Evolutionary conservation across 2,329 filamentous ascomycete species (phyloP), one percentile per base, ranked within the genome.

Genomic region (Fusarium begoniae): DNA sequence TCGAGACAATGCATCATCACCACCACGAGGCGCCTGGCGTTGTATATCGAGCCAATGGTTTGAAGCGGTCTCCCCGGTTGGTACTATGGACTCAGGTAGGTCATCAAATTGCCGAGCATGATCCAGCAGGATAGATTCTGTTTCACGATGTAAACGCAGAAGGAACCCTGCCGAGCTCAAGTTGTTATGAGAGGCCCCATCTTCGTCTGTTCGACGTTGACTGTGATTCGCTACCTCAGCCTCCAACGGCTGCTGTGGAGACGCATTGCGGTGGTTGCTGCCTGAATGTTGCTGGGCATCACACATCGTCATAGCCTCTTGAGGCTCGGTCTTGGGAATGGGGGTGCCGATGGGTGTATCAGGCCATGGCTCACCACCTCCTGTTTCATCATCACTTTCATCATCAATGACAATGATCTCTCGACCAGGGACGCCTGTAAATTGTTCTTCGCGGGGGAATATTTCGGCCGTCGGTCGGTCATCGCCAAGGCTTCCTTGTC

Each of bases 211-310:
- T 11, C 6, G n/a, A 8, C 3, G 12, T 24, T 45, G 40, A 3
- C 26, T 12, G 6, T 18, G 8, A 2, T n/a, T 22, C 14, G 6
- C 9, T 28, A 22, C 4, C 13, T 3, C 51, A 17, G 14, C 3
- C 1, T 7, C 3, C 3, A 10, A 11, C 1, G 24, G 10, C 35
- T 40, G 37, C 4, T 40, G 13, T 9, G 45, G 3, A 30, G 4
- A 3, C 26, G 0, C 14, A 0, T 8, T 17, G 0, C 4, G 4
- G 2, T 22, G 14, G 10, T 8, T n/a, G 9, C 4, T 1, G 13
- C 24, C 5, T n/a, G 18, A 0, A 0, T 11, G 10, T 17, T 40
- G 51, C 18, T 28, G 51, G 37, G 0, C 11, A 10, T 20, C 5
- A 3, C 4, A 9, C 7, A 12, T 2, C 1, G 5, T 4, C 26